Percentiles rank a stretch among this genome's conserved stretches.
These are phyloP conservation scores for Porcisia hertigi DNA, from an alignment of 208 protist species.

Conservation along the genomic window DNA sequence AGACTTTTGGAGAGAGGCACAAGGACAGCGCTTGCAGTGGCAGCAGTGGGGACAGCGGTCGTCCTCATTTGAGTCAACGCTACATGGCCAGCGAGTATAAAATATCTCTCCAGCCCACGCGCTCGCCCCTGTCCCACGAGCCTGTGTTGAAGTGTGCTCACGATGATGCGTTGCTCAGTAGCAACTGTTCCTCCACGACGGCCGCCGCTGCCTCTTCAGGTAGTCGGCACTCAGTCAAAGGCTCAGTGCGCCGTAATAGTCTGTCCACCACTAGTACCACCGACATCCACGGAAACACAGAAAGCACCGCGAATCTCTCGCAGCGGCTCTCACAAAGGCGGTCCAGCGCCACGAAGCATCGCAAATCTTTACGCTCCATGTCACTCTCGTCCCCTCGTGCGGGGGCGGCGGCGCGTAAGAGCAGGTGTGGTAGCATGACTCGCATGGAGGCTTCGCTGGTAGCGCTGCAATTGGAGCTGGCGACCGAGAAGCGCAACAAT, in stretches of 20 bases:
- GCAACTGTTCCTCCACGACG: background rate
- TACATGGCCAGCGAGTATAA: background rate
- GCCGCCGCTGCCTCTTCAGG: background rate
- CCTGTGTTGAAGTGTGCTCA: background rate
- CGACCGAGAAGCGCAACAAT: conserved; percentile 75
- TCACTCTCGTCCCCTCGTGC: background rate
- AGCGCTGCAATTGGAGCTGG: conserved; percentile 60
- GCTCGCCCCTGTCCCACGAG: background rate
- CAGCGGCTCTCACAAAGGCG: conserved; percentile 1
- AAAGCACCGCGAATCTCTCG: background rate
- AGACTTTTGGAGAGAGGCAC: background rate
- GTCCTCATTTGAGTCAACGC: background rate
- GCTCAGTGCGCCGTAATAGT: background rate
- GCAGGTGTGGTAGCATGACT: conserved; percentile 27
- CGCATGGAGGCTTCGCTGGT: conserved; percentile 44
- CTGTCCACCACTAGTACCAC: background rate
- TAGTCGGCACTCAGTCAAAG: background rate
- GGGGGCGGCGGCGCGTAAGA: background rate
- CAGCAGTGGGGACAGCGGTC: background rate
- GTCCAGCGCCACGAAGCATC: background rate
- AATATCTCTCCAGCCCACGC: background rate
- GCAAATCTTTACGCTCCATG: background rate
- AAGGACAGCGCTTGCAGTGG: background rate
- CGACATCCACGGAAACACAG: background rate
- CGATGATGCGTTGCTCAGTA: background rate